Evolutionary conservation across 2,329 filamentous ascomycete genomes (phyloP).

Genomic region (Penicillium aurantiogriseum): DNA sequence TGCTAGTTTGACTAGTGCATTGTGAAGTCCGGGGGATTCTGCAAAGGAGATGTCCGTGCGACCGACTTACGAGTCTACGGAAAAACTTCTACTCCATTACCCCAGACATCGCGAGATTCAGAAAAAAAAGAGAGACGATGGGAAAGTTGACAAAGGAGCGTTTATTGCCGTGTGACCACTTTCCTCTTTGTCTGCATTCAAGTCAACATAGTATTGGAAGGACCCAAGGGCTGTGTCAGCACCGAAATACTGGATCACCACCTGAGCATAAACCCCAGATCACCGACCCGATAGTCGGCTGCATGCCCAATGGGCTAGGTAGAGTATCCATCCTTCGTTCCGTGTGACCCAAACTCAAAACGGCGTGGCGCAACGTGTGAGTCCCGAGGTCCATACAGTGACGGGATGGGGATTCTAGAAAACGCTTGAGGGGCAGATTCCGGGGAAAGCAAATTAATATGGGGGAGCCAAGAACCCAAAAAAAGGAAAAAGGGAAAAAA

Average conservation of each 20-base stretch:
- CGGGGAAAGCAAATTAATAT: conserved; percentile 6
- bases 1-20: conserved; percentile 18
- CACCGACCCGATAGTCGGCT: conserved; percentile 8
- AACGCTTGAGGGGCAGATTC: conserved; percentile 6
- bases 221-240: background rate
- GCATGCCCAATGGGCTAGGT: conserved; percentile 7
- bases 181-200: background rate
- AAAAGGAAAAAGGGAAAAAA: background rate
- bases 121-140: background rate
- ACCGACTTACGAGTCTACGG: background rate
- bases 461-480: conserved; percentile 1
- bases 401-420: conserved; percentile 19
- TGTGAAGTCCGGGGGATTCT: conserved; percentile 25
- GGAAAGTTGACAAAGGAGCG: background rate
- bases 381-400: background rate
- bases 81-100: background rate
- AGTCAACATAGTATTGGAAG: background rate
- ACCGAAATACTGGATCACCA: conserved; percentile 8
- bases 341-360: conserved; percentile 24
- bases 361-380: conserved; percentile 24
- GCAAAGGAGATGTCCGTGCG: conserved; percentile 28
- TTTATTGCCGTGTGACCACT: background rate
- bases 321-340: conserved; percentile 4
- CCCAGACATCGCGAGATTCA: background rate
- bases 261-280: conserved; percentile 1